phyloP scores from a whole-genome alignment of 2,329 filamentous ascomycete genomes.

The Fonsecaea pedrosoi region DNA sequence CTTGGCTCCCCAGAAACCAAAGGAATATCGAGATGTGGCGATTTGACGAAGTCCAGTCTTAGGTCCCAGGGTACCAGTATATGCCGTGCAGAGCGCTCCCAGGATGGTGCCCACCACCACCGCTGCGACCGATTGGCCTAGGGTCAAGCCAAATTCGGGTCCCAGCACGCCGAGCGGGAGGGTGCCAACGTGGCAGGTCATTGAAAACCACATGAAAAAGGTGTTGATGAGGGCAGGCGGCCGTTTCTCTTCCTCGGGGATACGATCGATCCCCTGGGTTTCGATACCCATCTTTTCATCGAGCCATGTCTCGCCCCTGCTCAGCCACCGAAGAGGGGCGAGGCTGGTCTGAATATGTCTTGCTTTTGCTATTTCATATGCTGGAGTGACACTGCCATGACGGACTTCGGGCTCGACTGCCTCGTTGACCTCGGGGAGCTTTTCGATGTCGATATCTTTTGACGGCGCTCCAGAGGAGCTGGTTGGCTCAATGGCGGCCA shows the following conservation, averaged over 20 bases:
- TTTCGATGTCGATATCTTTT: slow-evolving; percentile 31
- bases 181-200: slow-evolving; percentile 52
- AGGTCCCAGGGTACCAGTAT: slow-evolving; percentile 52
- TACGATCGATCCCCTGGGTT: slow-evolving; percentile 57
- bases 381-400: slow-evolving; percentile 34
- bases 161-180: slow-evolving; percentile 54
- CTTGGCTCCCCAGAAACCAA: slow-evolving; percentile 45
- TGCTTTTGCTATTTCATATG: slow-evolving; percentile 33
- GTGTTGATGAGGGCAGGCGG: slow-evolving; percentile 52
- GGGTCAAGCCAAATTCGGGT: slow-evolving; percentile 55
- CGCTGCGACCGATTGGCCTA: slow-evolving; percentile 53
- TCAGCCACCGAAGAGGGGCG: slow-evolving; percentile 33
- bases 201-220: slow-evolving; percentile 55
- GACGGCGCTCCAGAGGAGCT: slow-evolving; percentile 14
- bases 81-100: slow-evolving; percentile 51
- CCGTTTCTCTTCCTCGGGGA: slow-evolving; percentile 53
- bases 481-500: slow-evolving; percentile 21
- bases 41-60: slow-evolving; percentile 47
- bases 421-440: slow-evolving; percentile 15
- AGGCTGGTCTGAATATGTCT: slow-evolving; percentile 34
- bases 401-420: slow-evolving; percentile 19
- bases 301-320: slow-evolving; percentile 48
- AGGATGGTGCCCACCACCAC: slow-evolving; percentile 51
- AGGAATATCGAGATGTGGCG: slow-evolving; percentile 42
- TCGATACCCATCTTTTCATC: slow-evolving; percentile 57